Conservation (phyloP, 495 filamentous ascomycete species). For the Podospora pseudoanserina region DNA sequence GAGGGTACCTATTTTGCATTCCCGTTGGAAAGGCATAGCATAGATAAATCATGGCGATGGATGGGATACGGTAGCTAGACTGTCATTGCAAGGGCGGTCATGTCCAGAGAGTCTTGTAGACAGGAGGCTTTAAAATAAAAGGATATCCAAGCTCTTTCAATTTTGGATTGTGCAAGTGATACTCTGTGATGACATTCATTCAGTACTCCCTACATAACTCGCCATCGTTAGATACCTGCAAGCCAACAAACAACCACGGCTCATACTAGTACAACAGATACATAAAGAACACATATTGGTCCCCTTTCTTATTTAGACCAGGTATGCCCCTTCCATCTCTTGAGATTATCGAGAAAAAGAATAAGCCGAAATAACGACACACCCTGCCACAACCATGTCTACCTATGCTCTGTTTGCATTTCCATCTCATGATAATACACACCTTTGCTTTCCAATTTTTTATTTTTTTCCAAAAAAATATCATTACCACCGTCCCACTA, state of each 20-base stretch:
- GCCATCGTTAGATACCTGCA: neutral
- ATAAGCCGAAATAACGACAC: neutral
- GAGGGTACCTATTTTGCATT: neutral
- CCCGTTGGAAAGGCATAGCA: neutral
- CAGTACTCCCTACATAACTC: neutral
- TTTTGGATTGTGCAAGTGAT: neutral
- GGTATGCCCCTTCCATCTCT: neutral
- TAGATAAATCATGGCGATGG: neutral
- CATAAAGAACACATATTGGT: neutral
- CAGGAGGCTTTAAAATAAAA: neutral
- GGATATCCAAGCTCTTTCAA: neutral
- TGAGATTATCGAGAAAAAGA: neutral
- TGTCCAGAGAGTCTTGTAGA: neutral
- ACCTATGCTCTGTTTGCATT: neutral
- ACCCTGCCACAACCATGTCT: neutral
- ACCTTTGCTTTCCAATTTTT: neutral
- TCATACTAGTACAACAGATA: neutral
- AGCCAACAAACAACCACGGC: neutral
- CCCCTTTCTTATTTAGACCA: neutral
- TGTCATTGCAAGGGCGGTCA: neutral
- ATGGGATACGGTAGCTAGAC: neutral
- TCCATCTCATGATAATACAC: too few relatives aligned
- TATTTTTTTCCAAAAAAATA: neutral
- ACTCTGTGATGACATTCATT: neutral
- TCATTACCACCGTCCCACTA: neutral